Evolutionary conservation across 2,329 filamentous ascomycete species (phyloP).

Genomic region (Myriosclerotinia scirpicola): DNA sequence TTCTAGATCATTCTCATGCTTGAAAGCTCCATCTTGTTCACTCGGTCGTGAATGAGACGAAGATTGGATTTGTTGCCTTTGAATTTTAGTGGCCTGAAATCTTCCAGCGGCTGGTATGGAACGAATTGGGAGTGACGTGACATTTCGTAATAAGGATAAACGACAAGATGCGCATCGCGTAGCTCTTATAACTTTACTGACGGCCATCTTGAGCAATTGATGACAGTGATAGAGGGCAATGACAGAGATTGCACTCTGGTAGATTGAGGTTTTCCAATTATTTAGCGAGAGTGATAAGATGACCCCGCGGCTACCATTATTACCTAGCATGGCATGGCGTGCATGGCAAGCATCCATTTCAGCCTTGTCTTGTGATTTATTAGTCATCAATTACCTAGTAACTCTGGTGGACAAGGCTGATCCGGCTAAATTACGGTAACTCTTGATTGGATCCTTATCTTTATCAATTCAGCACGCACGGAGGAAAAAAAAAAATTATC

Average conservation of each 20-base stretch:
- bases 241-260: background rate
- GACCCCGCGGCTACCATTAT: no score
- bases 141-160: conserved; percentile 35
- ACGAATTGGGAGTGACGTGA: conserved; percentile 34
- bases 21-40: background rate
- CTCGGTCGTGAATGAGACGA: conserved; percentile 27
- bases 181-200: conserved; percentile 36
- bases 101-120: conserved; percentile 7
- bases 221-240: background rate
- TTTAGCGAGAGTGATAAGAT: background rate
- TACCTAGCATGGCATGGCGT: no score
- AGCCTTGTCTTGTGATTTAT: no score
- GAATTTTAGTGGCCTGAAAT: conserved; percentile 2
- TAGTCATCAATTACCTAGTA: background rate
- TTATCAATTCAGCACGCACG: background rate
- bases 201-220: conserved; percentile 31
- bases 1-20: background rate
- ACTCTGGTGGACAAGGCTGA: background rate
- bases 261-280: background rate
- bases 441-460: background rate
- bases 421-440: background rate
- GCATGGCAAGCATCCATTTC: no score
- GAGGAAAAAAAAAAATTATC: conserved; percentile 1
- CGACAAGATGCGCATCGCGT: conserved; percentile 40
- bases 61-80: conserved; percentile 23